Percentiles rank a stretch among this genome's conserved stretches.
Evolutionary conservation across 305 asterid species (phyloP).

Genomic region (Solanum hybrid): DNA sequence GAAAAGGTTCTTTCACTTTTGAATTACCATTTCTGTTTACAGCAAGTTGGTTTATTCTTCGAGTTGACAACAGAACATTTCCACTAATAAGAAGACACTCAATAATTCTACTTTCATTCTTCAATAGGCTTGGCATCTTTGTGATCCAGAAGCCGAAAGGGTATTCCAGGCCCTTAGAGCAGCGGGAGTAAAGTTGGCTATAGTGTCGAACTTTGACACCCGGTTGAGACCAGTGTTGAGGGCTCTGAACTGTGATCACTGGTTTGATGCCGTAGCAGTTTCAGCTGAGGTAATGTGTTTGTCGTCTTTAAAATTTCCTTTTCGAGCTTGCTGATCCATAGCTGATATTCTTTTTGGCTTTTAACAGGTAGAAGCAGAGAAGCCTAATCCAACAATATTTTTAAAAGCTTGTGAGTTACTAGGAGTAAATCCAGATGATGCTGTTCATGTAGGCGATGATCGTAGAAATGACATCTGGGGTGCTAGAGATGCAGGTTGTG

Average conservation of each 20-base stretch:
- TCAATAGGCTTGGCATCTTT: conserved; percentile 90
- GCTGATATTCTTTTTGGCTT: not conserved
- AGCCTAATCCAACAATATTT: conserved; percentile 88
- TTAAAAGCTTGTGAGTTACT: conserved; percentile 85
- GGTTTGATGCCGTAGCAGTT: conserved; percentile 97
- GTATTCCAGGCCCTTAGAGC: conserved; percentile 66
- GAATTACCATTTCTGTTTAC: not conserved
- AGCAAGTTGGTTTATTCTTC: not conserved
- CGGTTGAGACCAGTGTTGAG: conserved; percentile 74
- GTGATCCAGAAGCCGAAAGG: conserved; percentile 84
- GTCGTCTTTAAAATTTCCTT: not conserved
- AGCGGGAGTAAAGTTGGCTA: conserved; percentile 74
- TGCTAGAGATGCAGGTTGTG: conserved; percentile 96
- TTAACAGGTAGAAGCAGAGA: conserved; percentile 90
- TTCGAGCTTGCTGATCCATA: not conserved
- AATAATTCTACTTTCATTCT: not conserved
- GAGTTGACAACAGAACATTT: not conserved
- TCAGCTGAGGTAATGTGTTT: conserved; percentile 72
- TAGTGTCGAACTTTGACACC: conserved; percentile 93
- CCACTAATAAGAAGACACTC: not conserved
- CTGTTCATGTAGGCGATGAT: conserved; percentile 94
- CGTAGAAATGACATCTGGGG: conserved; percentile 97
- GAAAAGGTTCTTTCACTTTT: conserved; percentile 47
- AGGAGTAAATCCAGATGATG: conserved; percentile 92
- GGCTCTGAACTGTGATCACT: conserved; percentile 85